phyloP scores from a whole-genome alignment of 345 rosid genomes.

The Erysimum cheiranthoides region DNA sequence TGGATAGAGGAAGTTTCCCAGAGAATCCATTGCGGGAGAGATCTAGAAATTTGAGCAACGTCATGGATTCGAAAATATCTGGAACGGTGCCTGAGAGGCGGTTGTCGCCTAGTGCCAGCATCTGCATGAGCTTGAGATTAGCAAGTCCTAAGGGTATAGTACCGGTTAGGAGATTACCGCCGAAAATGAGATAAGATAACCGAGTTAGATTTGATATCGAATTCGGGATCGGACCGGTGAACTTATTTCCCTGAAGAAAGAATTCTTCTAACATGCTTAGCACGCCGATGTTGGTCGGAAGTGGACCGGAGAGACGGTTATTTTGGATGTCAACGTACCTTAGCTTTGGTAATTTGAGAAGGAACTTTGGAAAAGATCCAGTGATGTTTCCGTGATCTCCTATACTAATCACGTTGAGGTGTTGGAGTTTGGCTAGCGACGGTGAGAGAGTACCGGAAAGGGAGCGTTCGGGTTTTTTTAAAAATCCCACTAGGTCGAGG shows the following conservation, averaged over 20 bases:
- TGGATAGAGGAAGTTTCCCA: slow-evolving; percentile 60
- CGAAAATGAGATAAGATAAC: slow-evolving; percentile 57
- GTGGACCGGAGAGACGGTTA: slow-evolving; percentile 65
- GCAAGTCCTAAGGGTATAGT: slow-evolving; percentile 52
- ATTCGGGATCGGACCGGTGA: slow-evolving; percentile 64
- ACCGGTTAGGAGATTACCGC: slow-evolving; percentile 59
- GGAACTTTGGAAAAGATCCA: slow-evolving; percentile 60
- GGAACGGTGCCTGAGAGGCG: slow-evolving; percentile 63
- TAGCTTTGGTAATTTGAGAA: slow-evolving; percentile 59
- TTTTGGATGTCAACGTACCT: slow-evolving; percentile 58
- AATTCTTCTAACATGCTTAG: slow-evolving; percentile 49
- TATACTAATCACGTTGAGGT: slow-evolving; percentile 43
- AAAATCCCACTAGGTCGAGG: slow-evolving; percentile 40
- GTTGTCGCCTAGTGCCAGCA: slow-evolving; percentile 50
- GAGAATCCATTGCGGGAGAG: slow-evolving; percentile 61
- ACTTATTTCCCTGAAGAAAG: slow-evolving; percentile 58
- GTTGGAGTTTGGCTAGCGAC: slow-evolving; percentile 50
- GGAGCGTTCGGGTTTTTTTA: slow-evolving; percentile 37
- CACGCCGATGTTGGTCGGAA: slow-evolving; percentile 54
- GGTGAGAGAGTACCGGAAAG: slow-evolving; percentile 73
- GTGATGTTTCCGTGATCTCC: slow-evolving; percentile 46
- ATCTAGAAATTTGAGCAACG: slow-evolving; percentile 45
- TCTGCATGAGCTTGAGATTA: slow-evolving; percentile 48
- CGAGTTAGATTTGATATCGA: slow-evolving; percentile 54
- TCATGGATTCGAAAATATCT: slow-evolving; percentile 54